Evolutionary conservation across 2,329 filamentous ascomycete genomes (phyloP), one percentile per base, ranked within the genome.

Genomic region (Colletotrichum phormii): DNA sequence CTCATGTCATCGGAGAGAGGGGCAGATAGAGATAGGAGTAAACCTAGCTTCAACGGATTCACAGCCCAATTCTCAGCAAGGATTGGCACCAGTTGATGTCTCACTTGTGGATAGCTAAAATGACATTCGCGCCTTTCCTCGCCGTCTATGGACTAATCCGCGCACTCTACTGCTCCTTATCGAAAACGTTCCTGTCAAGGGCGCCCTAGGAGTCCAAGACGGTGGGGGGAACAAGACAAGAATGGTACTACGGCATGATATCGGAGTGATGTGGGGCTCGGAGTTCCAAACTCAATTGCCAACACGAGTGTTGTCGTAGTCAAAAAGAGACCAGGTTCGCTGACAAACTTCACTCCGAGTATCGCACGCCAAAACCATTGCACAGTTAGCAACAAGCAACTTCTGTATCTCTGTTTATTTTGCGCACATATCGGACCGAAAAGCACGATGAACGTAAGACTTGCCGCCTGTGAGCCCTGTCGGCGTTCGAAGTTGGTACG

Each of bases 91-190:
- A 18, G n/a, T 49, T 49, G 42, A n/a, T 49, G 42, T 49, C 42
- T 49, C 42, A 49, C 15, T 49, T n/a, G 42, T 49, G 42, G 42
- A 49, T 49, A 49, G 42, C 42, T 22, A 18, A n/a, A 22, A 49
- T 49, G 42, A 49, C 42, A 49, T 49, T 49, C 18, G 42, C 42
- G 42, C 42, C 42, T 49, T 49, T 49, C 8, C 37, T 63, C 37
- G 77, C 51, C 72, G 77, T 77, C 1, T 78, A 80, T 76, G 73
- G 22, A 49, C 42, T 49, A 49, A 49, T 22, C 42, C 5, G 42
- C 18, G 42, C 42, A 22, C 18, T 7, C 42, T 22, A 18, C 15
- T 22, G 42, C 42, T 49, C 42, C 42, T 49, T 49, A 49, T 49
- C 42, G 18, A 18, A 18, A 49, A 49, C 22, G 42, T 49, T 22